Conservation (phyloP, 202 grass and related monocot species). For the Sporobolus alterniflorus region DNA sequence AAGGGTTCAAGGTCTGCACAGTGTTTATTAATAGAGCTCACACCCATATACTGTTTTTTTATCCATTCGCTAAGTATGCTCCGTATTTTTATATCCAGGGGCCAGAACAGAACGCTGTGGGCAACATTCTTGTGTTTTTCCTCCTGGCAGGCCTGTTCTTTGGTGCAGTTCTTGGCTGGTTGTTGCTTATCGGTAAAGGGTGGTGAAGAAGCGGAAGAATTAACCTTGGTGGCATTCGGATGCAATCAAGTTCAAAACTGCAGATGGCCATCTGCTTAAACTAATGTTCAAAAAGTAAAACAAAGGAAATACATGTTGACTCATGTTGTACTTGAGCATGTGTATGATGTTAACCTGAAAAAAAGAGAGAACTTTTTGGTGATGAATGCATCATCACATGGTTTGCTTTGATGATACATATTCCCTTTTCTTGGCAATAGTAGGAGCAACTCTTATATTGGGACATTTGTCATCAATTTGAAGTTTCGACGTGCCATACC, state of each 20-base stretch:
- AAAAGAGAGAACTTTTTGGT: background rate
- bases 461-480: background rate
- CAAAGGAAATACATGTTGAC: background rate
- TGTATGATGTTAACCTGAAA: background rate
- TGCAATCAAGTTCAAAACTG: background rate
- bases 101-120: constrained; percentile 67
- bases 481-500: background rate
- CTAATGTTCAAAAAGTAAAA: background rate
- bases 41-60: background rate
- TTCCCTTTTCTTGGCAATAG: background rate
- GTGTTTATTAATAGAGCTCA: background rate
- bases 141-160: constrained; percentile 53
- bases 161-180: constrained; percentile 53
- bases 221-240: background rate
- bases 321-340: background rate
- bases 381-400: background rate
- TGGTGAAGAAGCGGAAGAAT: constrained; percentile 36
- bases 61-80: background rate
- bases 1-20: constrained; percentile 60
- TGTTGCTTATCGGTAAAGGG: constrained; percentile 67
- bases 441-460: background rate
- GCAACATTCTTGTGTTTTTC: constrained; percentile 58
- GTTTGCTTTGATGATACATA: background rate
- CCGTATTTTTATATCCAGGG: constrained; percentile 41
- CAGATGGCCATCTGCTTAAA: background rate